Percentiles rank a stretch among this genome's conserved stretches.
Evolutionary conservation across 202 grass and related monocot species (phyloP).

Genomic region (Schoenoplectus triqueter): DNA sequence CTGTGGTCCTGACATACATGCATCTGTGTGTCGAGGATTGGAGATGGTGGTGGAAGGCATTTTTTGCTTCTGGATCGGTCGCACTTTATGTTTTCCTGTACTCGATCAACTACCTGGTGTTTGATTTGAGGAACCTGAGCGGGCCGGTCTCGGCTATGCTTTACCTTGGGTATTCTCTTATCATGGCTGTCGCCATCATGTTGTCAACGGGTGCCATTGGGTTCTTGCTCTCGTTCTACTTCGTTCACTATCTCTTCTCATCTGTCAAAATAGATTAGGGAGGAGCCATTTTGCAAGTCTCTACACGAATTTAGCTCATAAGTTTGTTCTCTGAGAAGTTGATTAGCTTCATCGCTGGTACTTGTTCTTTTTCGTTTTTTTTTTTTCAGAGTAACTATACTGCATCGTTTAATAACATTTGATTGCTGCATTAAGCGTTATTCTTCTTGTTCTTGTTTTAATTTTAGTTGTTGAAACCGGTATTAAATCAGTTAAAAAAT

Average conservation of each 20-base stretch:
- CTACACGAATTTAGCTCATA: not conserved
- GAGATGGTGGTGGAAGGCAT: slow-evolving; percentile 97
- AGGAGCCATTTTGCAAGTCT: not conserved
- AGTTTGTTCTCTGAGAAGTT: not conserved
- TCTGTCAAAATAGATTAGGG: slow-evolving; percentile 92
- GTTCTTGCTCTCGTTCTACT: slow-evolving; percentile 62
- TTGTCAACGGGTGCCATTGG: slow-evolving; percentile 75
- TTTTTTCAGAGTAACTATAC: not conserved
- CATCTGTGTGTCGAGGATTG: slow-evolving; percentile 91
- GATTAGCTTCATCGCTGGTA: slow-evolving; percentile 7
- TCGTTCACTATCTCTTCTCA: slow-evolving; percentile 89
- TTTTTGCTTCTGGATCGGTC: slow-evolving; percentile 83
- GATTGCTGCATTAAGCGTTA: not conserved
- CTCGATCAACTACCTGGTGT: slow-evolving; percentile 64
- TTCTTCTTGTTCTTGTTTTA: not conserved
- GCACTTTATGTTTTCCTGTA: slow-evolving; percentile 80
- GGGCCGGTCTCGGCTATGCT: slow-evolving; percentile 74
- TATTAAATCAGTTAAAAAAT: not conserved
- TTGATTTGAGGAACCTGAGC: slow-evolving; percentile 81
- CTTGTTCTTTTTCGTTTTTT: not conserved
- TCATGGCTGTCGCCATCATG: slow-evolving; percentile 83
- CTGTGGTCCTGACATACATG: slow-evolving; percentile 88
- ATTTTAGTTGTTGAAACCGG: slow-evolving; percentile 20
- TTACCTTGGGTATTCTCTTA: slow-evolving; percentile 84
- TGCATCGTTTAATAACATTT: slow-evolving; percentile 15